phyloP scores from a whole-genome alignment of 2,329 filamentous ascomycete genomes.

The Penicillium sp. region DNA sequence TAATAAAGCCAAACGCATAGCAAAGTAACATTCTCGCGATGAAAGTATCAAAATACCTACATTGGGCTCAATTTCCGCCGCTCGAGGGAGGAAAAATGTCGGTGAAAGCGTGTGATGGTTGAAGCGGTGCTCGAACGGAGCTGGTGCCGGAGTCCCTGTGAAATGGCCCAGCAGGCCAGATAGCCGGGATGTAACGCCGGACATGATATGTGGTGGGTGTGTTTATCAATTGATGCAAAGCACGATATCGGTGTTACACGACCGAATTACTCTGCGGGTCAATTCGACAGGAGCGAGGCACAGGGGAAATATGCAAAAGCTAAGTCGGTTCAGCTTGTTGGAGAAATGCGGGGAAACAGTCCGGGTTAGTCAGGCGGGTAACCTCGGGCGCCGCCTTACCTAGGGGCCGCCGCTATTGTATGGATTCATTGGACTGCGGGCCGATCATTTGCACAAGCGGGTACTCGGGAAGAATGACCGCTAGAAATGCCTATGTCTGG shows the following conservation, averaged over 20 bases:
- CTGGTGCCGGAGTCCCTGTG: slow-evolving; percentile 20
- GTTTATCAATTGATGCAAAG: background rate
- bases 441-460: slow-evolving; percentile 3
- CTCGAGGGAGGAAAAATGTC: slow-evolving; percentile 83
- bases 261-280: background rate
- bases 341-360: slow-evolving; percentile 14
- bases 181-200: slow-evolving; percentile 35
- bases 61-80: slow-evolving; percentile 85
- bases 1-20: background rate
- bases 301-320: background rate
- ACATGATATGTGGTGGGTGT: slow-evolving; percentile 27
- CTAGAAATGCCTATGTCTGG: background rate
- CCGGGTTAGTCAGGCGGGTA: slow-evolving; percentile 10
- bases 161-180: slow-evolving; percentile 41
- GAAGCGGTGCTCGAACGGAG: slow-evolving; percentile 41
- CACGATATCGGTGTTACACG: background rate
- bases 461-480: background rate
- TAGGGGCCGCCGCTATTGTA: background rate
- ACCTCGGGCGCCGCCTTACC: background rate
- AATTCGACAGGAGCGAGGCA: background rate
- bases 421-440: no score
- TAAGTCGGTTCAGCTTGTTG: slow-evolving; percentile 6
- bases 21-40: no score
- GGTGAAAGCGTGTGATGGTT: slow-evolving; percentile 72
- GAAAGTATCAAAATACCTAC: slow-evolving; percentile 45